phyloP scores from a whole-genome alignment of 176 grass and related monocot genomes.

The Thalia dealbata region DNA sequence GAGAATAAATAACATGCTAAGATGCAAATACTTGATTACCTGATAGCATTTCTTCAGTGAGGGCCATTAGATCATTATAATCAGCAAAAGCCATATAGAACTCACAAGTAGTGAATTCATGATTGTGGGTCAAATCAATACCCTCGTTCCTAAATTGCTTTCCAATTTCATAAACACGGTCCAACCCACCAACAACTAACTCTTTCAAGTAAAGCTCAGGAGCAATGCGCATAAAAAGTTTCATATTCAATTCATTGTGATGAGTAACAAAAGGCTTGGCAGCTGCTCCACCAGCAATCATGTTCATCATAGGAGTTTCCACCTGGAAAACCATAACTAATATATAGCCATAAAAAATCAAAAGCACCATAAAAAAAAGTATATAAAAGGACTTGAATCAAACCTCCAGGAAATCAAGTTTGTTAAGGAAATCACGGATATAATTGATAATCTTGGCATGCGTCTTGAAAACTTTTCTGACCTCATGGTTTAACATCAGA shows the following conservation, averaged over 20 bases:
- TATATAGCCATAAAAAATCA: conserved; percentile 21
- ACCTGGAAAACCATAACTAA: neutral
- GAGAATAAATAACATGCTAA: neutral
- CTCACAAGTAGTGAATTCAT: conserved; percentile 93
- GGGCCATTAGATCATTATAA: conserved; percentile 44
- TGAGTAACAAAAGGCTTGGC: conserved; percentile 9
- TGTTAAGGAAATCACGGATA: conserved; percentile 71
- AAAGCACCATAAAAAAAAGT: conserved; percentile 1
- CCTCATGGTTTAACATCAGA: conserved; percentile 96
- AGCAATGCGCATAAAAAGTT: conserved; percentile 91
- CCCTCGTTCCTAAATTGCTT: conserved; percentile 99
- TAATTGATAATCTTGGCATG: conserved; percentile 63
- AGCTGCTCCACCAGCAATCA: conserved; percentile 8
- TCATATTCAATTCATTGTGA: conserved; percentile 90
- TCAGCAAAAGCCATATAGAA: conserved; percentile 97
- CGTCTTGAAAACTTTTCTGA: conserved; percentile 90
- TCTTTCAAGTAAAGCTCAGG: conserved; percentile 95
- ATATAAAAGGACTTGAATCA: neutral
- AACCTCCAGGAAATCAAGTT: conserved; percentile 86
- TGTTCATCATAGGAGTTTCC: conserved; percentile 11
- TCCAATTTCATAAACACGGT: conserved; percentile 98
- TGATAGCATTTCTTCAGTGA: conserved; percentile 83
- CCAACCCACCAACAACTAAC: conserved; percentile 81
- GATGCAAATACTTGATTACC: conserved; percentile 23
- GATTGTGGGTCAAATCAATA: conserved; percentile 98